A percentile compares a stretch with the other conserved stretches of the same genome.
These are phyloP conservation scores for Candida coquimbonensis DNA, from an alignment of 805 yeast genomes.

Conservation along the genomic window DNA sequence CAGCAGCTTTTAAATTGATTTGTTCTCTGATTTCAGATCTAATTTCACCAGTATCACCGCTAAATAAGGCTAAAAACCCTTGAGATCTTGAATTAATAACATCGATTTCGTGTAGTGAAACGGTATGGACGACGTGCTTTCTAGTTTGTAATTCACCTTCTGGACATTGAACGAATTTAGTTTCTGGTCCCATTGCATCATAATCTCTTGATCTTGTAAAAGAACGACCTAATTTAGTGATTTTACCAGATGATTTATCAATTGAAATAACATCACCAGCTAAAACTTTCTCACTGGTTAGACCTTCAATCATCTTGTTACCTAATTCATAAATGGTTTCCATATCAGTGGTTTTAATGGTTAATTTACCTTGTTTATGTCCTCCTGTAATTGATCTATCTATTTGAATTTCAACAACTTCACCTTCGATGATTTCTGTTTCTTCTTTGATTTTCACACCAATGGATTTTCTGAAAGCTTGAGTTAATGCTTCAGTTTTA, in stretches of 20 bases:
- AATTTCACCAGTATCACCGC: constrained; percentile 97
- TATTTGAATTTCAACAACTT: constrained; percentile 93
- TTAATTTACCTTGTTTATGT: constrained; percentile 94
- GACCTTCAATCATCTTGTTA: constrained; percentile 87
- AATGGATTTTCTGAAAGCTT: constrained; percentile 91
- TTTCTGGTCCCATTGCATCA: constrained; percentile 98
- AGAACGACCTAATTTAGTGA: constrained; percentile 90
- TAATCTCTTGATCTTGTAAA: constrained; percentile 95
- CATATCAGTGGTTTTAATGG: constrained; percentile 97
- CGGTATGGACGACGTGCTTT: constrained; percentile 93
- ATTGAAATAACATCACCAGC: constrained; percentile 97
- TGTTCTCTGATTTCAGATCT: constrained; percentile 93
- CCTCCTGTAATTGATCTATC: constrained; percentile 95
- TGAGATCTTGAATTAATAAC: constrained; percentile 96
- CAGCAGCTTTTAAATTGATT: constrained; percentile 93
- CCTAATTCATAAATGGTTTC: constrained; percentile 96
- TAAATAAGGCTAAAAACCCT: constrained; percentile 91
- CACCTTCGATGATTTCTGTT: constrained; percentile 97
- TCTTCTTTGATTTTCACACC: constrained; percentile 95
- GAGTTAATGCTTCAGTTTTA: constrained; percentile 94
- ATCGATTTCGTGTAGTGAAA: constrained; percentile 95
- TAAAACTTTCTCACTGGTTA: constrained; percentile 88
- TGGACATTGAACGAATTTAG: constrained; percentile 96
- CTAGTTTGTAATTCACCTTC: constrained; percentile 97
- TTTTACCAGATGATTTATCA: constrained; percentile 92